A percentile compares a stretch with the other conserved stretches of the same genome.
These are phyloP conservation scores for Talaromyces sp. DNA, from an alignment of 2,329 filamentous ascomycete species.

Conservation along the genomic window DNA sequence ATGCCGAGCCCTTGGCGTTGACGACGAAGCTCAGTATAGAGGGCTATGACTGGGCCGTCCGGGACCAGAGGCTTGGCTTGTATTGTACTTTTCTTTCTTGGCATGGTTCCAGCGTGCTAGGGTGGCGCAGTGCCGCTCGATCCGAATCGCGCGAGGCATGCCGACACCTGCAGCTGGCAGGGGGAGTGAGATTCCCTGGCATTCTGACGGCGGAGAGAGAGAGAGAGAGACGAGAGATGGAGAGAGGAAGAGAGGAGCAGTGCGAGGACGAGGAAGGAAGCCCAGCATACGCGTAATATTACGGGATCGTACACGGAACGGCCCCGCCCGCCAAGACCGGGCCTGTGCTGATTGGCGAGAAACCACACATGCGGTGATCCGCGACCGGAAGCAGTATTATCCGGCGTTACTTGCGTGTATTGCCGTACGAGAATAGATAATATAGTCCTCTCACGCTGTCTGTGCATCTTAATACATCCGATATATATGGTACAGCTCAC, in stretches of 20 bases:
- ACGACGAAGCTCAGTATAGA: background rate
- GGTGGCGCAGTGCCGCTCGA: background rate
- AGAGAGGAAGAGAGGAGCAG: background rate
- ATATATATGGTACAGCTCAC: no score
- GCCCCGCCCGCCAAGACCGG: background rate
- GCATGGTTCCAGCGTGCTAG: background rate
- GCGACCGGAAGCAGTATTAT: background rate
- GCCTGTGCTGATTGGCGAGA: background rate
- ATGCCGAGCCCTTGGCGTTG: conserved; percentile 3
- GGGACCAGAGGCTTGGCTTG: background rate
- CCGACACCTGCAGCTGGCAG: background rate
- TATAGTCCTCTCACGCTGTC: no score
- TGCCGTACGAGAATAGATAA: no score
- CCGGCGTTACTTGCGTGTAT: background rate
- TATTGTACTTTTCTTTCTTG: background rate
- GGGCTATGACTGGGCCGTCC: background rate
- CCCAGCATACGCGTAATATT: background rate
- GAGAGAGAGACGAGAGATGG: background rate
- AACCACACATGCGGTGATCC: background rate
- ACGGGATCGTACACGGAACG: background rate
- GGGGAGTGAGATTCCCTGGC: background rate
- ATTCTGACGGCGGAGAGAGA: background rate
- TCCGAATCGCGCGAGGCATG: background rate
- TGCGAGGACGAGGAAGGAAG: background rate
- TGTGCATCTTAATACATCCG: background rate